Evolutionary conservation across 1,284 basidiomycete species (phyloP).

Genomic region (Boletus nobilissimus): DNA sequence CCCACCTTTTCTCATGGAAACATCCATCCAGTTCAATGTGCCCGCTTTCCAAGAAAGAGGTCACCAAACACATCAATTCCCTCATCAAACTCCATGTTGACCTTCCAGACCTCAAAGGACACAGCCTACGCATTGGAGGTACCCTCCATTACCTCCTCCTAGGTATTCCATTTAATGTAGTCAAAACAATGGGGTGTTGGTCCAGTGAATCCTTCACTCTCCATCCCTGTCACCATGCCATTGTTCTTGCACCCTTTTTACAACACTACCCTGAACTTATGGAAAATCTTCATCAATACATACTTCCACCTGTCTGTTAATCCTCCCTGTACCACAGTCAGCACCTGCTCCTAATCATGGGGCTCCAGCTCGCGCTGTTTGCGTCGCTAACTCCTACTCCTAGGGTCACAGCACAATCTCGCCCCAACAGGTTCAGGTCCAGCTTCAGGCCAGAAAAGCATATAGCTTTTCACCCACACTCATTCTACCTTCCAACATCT

Average conservation of each 20-base stretch:
- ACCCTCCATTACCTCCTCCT: background rate
- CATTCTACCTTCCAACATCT: no score
- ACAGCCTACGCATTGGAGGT: background rate
- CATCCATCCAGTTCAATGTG: background rate
- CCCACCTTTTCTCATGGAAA: slow-evolving; percentile 6
- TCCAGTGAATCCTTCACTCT: background rate
- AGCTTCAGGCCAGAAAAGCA: slow-evolving; percentile 12
- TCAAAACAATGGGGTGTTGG: slow-evolving; percentile 6
- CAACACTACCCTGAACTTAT: background rate
- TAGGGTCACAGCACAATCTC: slow-evolving; percentile 6
- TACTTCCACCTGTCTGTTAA: background rate
- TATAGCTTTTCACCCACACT: slow-evolving; percentile 14
- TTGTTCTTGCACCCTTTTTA: background rate
- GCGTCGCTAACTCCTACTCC: background rate
- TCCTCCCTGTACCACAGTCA: no score
- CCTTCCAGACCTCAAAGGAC: background rate
- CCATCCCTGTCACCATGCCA: background rate
- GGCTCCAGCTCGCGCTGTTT: background rate
- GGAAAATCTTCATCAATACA: background rate
- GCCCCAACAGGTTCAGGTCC: background rate
- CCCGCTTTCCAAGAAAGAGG: background rate
- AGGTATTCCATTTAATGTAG: background rate
- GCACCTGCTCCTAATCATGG: background rate
- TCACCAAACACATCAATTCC: background rate
- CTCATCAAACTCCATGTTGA: background rate